A percentile compares a stretch with the other conserved stretches of the same genome.
Evolutionary conservation across 1,284 basidiomycete species (phyloP).

Genomic region (Rhodotorula mucilaginosa): DNA sequence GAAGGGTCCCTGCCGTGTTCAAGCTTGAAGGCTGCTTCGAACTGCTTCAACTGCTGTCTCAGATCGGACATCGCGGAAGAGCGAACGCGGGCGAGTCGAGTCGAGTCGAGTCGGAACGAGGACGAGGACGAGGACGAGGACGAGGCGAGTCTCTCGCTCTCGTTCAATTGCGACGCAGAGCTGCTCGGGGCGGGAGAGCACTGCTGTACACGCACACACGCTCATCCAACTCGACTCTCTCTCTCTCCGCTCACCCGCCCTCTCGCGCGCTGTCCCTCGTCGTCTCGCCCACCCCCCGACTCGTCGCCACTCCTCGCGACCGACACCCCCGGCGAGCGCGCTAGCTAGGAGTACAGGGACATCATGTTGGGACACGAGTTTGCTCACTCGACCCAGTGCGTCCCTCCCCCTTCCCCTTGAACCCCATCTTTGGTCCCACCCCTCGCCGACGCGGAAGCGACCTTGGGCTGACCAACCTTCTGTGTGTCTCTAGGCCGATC

Average conservation of each 20-base stretch:
- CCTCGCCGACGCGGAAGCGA: not conserved
- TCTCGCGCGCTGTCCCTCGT: not conserved
- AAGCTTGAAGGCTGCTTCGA: slow-evolving; percentile 21
- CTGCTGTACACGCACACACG: not conserved
- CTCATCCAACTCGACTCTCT: not conserved
- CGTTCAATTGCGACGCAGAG: not conserved
- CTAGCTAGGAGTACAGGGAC: not conserved
- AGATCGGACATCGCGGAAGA: slow-evolving; percentile 8
- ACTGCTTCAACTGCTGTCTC: slow-evolving; percentile 34
- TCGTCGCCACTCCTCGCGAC: not conserved
- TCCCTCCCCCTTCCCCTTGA: not conserved
- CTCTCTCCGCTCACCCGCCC: not conserved
- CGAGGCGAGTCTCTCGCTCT: not conserved
- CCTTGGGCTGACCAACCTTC: not conserved
- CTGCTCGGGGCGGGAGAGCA: not conserved
- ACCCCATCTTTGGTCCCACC: not conserved
- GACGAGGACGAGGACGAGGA: not conserved
- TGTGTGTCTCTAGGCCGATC: slow-evolving; percentile 22
- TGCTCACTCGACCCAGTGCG: slow-evolving; percentile 35
- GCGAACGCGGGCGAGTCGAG: not conserved
- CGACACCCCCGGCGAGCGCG: not conserved
- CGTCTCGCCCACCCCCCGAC: not conserved
- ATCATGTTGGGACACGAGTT: slow-evolving; percentile 39
- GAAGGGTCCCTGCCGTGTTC: slow-evolving; percentile 21
- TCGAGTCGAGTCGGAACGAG: not conserved